Percentiles rank a stretch among this genome's conserved stretches.
phyloP scores from a whole-genome alignment of 1,284 basidiomycete genomes.

The Heliocybe sulcata region DNA sequence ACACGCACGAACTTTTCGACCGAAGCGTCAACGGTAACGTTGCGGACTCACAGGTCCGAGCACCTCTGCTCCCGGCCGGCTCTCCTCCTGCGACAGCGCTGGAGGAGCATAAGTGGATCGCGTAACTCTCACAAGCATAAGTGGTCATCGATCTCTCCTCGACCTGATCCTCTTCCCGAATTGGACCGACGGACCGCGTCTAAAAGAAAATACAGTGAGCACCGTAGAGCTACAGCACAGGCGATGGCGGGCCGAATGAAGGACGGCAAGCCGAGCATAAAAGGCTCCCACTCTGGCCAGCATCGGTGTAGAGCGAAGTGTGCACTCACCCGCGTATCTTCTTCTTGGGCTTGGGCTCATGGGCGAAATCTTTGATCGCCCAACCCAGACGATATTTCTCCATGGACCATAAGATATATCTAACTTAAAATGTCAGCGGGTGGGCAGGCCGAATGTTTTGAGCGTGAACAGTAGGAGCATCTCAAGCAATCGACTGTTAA shows the following conservation, averaged over 20 bases:
- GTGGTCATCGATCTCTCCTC: slow-evolving; percentile 27
- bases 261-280: too few species aligned
- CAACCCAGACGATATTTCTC: slow-evolving; percentile 63
- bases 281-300: slow-evolving; percentile 18
- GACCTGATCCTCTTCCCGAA: slow-evolving; percentile 70
- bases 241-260: too few species aligned
- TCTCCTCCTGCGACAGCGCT: too few species aligned
- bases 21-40: too few species aligned
- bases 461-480: too few species aligned
- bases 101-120: not conserved
- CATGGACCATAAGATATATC: slow-evolving; percentile 80
- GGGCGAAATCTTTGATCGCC: slow-evolving; percentile 51
- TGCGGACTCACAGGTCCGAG: too few species aligned
- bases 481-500: too few species aligned
- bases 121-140: not conserved
- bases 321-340: slow-evolving; percentile 65
- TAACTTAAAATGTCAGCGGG: slow-evolving; percentile 19
- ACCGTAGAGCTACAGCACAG: too few species aligned
- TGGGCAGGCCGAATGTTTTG: too few species aligned
- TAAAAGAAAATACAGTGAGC: slow-evolving; percentile 19
- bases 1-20: not conserved
- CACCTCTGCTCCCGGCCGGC: too few species aligned
- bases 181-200: slow-evolving; percentile 63
- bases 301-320: not conserved
- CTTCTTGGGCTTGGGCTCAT: slow-evolving; percentile 61